Evolutionary conservation across 305 asterid species (phyloP).

Genomic region (Plantago lanceolata): DNA sequence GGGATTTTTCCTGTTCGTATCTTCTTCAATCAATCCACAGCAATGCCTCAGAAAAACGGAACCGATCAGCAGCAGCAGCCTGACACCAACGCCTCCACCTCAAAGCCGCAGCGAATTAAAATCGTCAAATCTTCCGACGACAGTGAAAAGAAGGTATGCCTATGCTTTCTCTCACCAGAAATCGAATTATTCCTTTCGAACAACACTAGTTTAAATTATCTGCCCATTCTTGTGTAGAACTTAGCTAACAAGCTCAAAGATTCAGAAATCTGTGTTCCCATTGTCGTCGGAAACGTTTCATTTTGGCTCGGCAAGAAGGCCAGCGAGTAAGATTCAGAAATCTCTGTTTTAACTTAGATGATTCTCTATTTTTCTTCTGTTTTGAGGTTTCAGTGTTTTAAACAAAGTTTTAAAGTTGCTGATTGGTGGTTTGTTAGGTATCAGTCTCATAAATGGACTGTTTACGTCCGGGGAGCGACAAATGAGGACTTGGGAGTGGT

Average conservation of each 20-base stretch:
- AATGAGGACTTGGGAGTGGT: slow-evolving; percentile 85
- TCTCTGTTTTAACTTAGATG: slow-evolving; percentile 13
- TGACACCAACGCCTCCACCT: slow-evolving; percentile 37
- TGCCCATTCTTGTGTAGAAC: slow-evolving; percentile 32
- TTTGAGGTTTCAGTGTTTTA: slow-evolving; percentile 25
- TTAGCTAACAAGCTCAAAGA: slow-evolving; percentile 61
- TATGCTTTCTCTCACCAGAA: neutral
- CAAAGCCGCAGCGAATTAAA: slow-evolving; percentile 51
- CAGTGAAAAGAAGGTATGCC: slow-evolving; percentile 59
- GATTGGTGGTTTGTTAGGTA: slow-evolving; percentile 34
- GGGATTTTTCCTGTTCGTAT: neutral
- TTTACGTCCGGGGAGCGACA: slow-evolving; percentile 78
- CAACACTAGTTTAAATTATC: slow-evolving; percentile 10
- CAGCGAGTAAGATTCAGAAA: slow-evolving; percentile 94
- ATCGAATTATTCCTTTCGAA: neutral
- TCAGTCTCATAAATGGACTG: slow-evolving; percentile 89
- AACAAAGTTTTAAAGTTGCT: too few relatives aligned
- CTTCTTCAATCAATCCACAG: slow-evolving; percentile 10
- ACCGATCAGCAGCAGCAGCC: slow-evolving; percentile 45
- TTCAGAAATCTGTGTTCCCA: slow-evolving; percentile 67
- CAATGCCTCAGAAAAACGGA: slow-evolving; percentile 58
- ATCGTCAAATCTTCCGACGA: slow-evolving; percentile 66
- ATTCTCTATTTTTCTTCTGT: neutral
- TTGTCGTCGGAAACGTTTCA: slow-evolving; percentile 87
- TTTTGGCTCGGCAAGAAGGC: slow-evolving; percentile 99